Evolutionary conservation across 2,329 filamentous ascomycete species (phyloP), one percentile per base, ranked within the genome.

Genomic region (Calonectria henricotiae): DNA sequence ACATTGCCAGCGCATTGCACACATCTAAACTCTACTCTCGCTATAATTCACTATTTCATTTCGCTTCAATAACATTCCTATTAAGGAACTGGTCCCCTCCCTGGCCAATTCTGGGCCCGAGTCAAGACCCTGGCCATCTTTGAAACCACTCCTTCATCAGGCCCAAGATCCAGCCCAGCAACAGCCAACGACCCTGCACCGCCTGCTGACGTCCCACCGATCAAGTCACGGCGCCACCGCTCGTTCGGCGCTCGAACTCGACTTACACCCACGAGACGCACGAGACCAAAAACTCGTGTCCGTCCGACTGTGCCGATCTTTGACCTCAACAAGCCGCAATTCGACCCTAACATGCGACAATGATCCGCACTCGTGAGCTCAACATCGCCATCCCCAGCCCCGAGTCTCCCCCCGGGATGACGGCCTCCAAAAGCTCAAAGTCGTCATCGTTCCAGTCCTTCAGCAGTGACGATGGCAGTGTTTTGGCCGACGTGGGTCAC

Each of bases 361-460:
- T 83, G 82, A 79, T 80, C 67, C 81, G 79, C 71, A 78, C 76
- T 68, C 80, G 79, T 74, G 73, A 77, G 58, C 71, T 79, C 75
- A 71, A 75, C 67, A 77, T 73, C 71, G 71, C 73, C 75, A 75
- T 80, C 65, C 71, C 79, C 55, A 81, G 80, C 63, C 82, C 81
- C 62, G 80, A 76, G 55, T 83, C 82, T 60, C 82, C 82, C 12
- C 82, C 82, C 63, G 93, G 94, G 78, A 90, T 97, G 84, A 94
- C 93, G 60, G 83, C 86, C 75, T 97, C 94, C 71, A 97, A 96
- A 82, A 96, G 94, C 72, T 97, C 94, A 74, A 97, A 96, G 83
- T 95, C 94, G 32, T 97, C 94, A 5, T 97, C 94, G 61, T 93
- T 96, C 78, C 92, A 92, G 76, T 97, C 95, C 43, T 91, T 93